phyloP scores from a whole-genome alignment of 139 green algal genomes.

The Coccomyxa sp. region DNA sequence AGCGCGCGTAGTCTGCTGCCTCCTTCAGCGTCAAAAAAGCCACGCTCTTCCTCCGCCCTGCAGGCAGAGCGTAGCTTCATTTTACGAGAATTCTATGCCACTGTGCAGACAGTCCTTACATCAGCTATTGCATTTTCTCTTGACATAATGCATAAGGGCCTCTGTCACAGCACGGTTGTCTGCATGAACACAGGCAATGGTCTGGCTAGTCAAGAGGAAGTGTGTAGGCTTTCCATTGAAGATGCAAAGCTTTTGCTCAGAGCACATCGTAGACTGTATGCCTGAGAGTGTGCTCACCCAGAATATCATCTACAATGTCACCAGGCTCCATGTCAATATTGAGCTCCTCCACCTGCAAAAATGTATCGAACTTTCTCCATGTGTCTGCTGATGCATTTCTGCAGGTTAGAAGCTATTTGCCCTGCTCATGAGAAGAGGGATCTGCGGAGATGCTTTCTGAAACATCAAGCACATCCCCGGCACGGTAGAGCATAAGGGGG shows the following conservation, averaged over 20 bases:
- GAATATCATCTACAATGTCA: not conserved
- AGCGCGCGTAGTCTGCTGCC: slow-evolving; percentile 4
- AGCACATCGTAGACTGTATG: not conserved
- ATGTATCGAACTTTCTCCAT: not conserved
- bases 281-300: not conserved
- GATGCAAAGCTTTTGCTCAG: no score
- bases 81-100: no score
- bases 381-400: not conserved
- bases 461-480: not conserved
- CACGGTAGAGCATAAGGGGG: not conserved
- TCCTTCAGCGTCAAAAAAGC: slow-evolving; percentile 5
- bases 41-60: not conserved
- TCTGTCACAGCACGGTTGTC: no score
- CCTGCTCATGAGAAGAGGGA: not conserved
- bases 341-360: not conserved
- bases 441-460: not conserved
- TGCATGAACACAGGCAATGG: no score
- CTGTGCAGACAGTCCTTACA: no score
- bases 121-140: no score
- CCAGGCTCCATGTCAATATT: not conserved
- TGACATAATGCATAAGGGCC: no score
- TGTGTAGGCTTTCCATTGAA: no score
- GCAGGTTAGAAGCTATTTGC: not conserved
- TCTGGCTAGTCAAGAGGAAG: no score
- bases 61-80: not conserved